phyloP scores from a whole-genome alignment of 2,329 filamentous ascomycete genomes.

The Leptodontidium sp. region DNA sequence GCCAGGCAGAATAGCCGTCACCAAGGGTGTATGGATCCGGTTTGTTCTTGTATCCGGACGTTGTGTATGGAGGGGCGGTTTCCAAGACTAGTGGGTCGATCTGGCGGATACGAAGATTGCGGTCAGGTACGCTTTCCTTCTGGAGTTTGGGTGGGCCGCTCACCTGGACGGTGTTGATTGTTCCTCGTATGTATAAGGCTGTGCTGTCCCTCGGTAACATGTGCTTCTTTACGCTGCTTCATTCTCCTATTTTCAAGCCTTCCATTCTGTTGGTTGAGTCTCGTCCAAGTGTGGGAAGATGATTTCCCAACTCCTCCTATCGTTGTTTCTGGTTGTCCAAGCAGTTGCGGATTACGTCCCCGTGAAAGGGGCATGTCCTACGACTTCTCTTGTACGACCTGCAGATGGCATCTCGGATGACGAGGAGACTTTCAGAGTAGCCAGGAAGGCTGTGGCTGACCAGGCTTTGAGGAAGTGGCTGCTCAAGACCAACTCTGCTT shows the following conservation, averaged over 20 bases:
- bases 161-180: too few relatives aligned
- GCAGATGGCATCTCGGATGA: slow-evolving; percentile 49
- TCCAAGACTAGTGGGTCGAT: neutral
- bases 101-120: neutral
- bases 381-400: slow-evolving; percentile 48
- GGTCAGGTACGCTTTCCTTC: neutral
- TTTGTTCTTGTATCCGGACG: neutral
- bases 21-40: neutral
- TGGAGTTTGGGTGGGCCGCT: neutral
- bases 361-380: slow-evolving; percentile 49
- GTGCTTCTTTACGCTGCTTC: neutral
- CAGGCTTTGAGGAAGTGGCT: slow-evolving; percentile 51
- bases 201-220: neutral
- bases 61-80: neutral
- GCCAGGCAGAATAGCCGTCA: neutral
- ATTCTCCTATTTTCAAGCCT: neutral
- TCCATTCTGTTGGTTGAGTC: neutral
- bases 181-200: neutral
- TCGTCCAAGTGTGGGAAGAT: slow-evolving; percentile 24
- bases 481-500: slow-evolving; percentile 47
- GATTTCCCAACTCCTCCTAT: slow-evolving; percentile 26
- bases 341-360: slow-evolving; percentile 47
- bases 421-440: slow-evolving; percentile 50
- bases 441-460: slow-evolving; percentile 51
- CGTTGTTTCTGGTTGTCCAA: slow-evolving; percentile 25